Evolutionary conservation across 352 stramenopile genomes (phyloP).

Genomic region (Phytophthora sp.): DNA sequence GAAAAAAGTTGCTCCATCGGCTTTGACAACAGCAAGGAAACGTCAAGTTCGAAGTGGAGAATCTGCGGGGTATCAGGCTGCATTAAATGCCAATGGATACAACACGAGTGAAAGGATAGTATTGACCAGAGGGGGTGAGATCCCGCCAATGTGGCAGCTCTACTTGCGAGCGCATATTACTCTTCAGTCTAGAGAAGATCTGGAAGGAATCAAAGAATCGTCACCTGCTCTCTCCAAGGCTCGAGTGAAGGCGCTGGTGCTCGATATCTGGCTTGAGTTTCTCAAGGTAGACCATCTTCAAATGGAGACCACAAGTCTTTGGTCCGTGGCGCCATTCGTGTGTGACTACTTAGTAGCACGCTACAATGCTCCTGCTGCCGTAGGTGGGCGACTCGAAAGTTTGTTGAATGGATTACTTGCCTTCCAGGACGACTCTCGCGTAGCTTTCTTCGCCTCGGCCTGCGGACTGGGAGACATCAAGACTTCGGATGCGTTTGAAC

Average conservation of each 20-base stretch:
- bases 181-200: conserved; percentile 25
- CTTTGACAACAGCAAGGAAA: conserved; percentile 15
- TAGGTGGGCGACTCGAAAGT: conserved; percentile 59
- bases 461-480: conserved; percentile 49
- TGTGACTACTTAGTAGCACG: conserved; percentile 72
- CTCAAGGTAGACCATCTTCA: conserved; percentile 72
- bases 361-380: conserved; percentile 55
- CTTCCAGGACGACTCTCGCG: conserved; percentile 54
- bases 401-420: conserved; percentile 51
- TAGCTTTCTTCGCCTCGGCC: conserved; percentile 64
- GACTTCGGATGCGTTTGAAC: conserved; percentile 11
- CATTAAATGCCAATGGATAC: conserved; percentile 7
- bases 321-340: conserved; percentile 65
- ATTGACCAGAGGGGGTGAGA: conserved; percentile 26
- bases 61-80: conserved; percentile 6
- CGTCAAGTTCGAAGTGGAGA: conserved; percentile 26
- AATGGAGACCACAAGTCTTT: conserved; percentile 57
- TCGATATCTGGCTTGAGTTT: conserved; percentile 82
- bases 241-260: conserved; percentile 47
- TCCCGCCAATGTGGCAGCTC: conserved; percentile 48
- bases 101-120: conserved; percentile 21
- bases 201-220: conserved; percentile 10
- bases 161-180: conserved; percentile 38
- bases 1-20: conserved; percentile 18
- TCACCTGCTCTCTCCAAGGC: conserved; percentile 40